Conservation (phyloP, 768 basidiomycete genomes). For the Scleroderma bovista region DNA sequence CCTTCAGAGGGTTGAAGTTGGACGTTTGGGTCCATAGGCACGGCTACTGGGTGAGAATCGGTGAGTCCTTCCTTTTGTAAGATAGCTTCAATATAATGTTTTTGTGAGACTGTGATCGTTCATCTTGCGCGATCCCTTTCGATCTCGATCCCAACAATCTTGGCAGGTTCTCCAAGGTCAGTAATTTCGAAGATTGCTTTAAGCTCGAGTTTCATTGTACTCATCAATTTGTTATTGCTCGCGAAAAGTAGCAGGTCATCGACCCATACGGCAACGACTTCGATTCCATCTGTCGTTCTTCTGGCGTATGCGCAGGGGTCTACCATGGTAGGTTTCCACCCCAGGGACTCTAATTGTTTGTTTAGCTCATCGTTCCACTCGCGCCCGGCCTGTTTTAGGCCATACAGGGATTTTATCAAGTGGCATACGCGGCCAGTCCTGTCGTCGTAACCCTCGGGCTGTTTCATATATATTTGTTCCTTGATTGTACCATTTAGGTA, state of each 20-base stretch:
- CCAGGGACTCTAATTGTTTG: conserved; percentile 10
- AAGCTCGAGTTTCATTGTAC: conserved; percentile 7
- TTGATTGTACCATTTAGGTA: conserved; percentile 27
- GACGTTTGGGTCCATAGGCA: background rate
- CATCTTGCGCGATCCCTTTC: background rate
- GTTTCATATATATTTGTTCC: conserved; percentile 32
- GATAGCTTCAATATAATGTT: conserved; percentile 8
- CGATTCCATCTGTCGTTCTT: background rate
- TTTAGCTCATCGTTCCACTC: conserved; percentile 28
- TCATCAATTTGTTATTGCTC: background rate
- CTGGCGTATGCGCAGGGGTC: conserved; percentile 15
- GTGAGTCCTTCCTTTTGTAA: background rate
- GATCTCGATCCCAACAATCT: no score
- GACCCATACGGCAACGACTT: conserved; percentile 25
- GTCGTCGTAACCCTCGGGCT: conserved; percentile 21
- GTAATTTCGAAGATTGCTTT: conserved; percentile 12
- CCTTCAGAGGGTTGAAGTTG: background rate
- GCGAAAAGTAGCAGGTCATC: conserved; percentile 23
- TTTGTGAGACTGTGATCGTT: background rate
- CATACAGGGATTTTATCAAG: conserved; percentile 21
- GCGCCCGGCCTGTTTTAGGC: conserved; percentile 24
- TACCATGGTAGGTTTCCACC: conserved; percentile 9
- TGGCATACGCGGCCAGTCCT: conserved; percentile 9
- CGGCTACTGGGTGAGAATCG: conserved; percentile 2
- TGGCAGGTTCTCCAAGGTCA: conserved; percentile 17